Percentiles rank a stretch among this genome's conserved stretches.
phyloP scores from a whole-genome alignment of 352 stramenopile genomes.

The Peronospora belbahrii region DNA sequence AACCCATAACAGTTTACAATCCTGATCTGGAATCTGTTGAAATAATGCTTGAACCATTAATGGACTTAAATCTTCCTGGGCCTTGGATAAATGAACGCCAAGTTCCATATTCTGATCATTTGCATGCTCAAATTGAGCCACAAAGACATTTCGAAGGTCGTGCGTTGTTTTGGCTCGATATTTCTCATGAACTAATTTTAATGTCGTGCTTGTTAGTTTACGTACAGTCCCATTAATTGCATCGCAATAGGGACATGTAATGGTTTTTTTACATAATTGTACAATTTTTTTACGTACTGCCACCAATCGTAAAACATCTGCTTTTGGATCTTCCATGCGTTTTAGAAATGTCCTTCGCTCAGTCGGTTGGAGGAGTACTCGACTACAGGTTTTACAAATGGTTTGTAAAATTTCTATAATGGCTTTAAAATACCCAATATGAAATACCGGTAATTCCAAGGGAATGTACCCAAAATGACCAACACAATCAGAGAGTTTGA shows the following conservation, averaged over 20 bases:
- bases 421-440: conserved; percentile 99
- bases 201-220: conserved; percentile 93
- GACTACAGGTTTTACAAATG: conserved; percentile 95
- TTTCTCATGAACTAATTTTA: conserved; percentile 98
- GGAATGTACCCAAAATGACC: conserved; percentile 99
- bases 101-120: conserved; percentile 83
- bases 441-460: conserved; percentile 96
- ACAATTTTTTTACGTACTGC: conserved; percentile 91
- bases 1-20: conserved; percentile 98
- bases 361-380: conserved; percentile 88
- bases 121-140: conserved; percentile 73
- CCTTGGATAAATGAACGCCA: conserved; percentile 73
- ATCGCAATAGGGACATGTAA: conserved; percentile 93
- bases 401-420: conserved; percentile 97
- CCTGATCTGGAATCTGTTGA: conserved; percentile 93
- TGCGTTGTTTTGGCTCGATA: conserved; percentile 88
- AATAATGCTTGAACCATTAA: conserved; percentile 92
- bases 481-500: conserved; percentile 94
- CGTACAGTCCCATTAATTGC: conserved; percentile 96
- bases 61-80: conserved; percentile 87
- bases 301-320: conserved; percentile 71
- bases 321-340: conserved; percentile 81
- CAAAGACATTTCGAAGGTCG: conserved; percentile 78
- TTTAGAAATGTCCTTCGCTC: conserved; percentile 86
- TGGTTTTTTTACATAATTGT: conserved; percentile 94